Base-by-base conservation (phyloP, 495 filamentous ascomycete genomes). In the Platismatia glauca region DNA sequence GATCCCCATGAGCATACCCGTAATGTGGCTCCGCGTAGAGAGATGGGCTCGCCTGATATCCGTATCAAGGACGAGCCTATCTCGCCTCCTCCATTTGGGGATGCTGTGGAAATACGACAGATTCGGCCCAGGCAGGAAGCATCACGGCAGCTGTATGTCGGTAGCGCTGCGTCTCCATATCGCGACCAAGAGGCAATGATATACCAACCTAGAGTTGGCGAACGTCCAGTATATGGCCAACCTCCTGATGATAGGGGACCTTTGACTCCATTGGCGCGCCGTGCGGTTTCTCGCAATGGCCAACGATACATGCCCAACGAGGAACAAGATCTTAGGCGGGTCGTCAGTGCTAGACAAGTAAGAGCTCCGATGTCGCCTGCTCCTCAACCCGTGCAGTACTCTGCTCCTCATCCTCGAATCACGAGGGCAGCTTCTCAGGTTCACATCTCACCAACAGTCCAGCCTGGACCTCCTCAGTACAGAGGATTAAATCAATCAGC, bases 11-110 rank as follows among this genome's bases (percentile, higher is more conserved):
- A 73, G 9, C 68, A 67, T 22, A 31, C 68, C 41, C 74, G 71
- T 56, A 69, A 71, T 57, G 69, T 68, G 15, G 63, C 71, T 60
- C 72, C 67, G 64, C 68, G 70, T 39, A 73, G 69, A 58, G 66
- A 69, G 65, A 62, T 65, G 58, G 69, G 67, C 24, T 71, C 75
- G 48, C 70, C 75, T 29, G 79, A 78, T 52, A 80, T 88, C 11
- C 83, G 83, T 68, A 91, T 97, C 70, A 97, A 97, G 70, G 82
- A 87, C 64, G 92, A 97, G 71, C 91, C 91, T 11, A 79, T 87
- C 16, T 96, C 91, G 1, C 89, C 89, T 4, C 90, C 89, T 24
- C 89, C 88, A 18, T 78, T 89, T 57, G 74, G 79, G 53, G 81
- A 82, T 60, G 77, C 78, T 75, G 38, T 70, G 76, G 46, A 66